phyloP scores from a whole-genome alignment of 2,329 filamentous ascomycete species.

The Fusarium coicis region DNA sequence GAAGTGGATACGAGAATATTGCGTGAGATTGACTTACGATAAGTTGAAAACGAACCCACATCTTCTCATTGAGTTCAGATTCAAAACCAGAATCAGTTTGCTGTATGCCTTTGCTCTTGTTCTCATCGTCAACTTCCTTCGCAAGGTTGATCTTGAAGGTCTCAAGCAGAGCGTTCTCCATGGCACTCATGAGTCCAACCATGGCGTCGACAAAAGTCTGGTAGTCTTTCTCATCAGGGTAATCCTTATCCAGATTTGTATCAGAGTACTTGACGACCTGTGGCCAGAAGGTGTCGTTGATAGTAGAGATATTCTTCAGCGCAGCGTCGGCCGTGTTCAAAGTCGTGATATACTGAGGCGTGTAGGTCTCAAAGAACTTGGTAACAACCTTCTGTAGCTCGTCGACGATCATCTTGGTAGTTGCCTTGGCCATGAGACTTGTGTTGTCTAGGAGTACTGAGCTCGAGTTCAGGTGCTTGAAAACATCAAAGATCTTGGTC shows the following conservation, averaged over 20 bases:
- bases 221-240: background rate
- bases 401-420: slow-evolving; percentile 32
- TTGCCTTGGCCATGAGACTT: slow-evolving; percentile 22
- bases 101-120: slow-evolving; percentile 27
- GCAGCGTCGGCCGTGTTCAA: slow-evolving; percentile 36
- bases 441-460: slow-evolving; percentile 18
- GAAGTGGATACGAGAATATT: background rate
- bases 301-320: slow-evolving; percentile 42
- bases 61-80: slow-evolving; percentile 36
- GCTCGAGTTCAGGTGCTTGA: slow-evolving; percentile 33
- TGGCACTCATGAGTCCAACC: slow-evolving; percentile 26
- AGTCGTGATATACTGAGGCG: slow-evolving; percentile 39
- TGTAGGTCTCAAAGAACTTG: slow-evolving; percentile 44
- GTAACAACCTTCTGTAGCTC: slow-evolving; percentile 26
- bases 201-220: slow-evolving; percentile 16
- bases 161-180: slow-evolving; percentile 47
- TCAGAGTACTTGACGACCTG: slow-evolving; percentile 10
- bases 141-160: slow-evolving; percentile 48
- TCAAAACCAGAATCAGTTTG: slow-evolving; percentile 34
- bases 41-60: slow-evolving; percentile 43
- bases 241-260: slow-evolving; percentile 11
- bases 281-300: slow-evolving; percentile 46
- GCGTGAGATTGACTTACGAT: slow-evolving; percentile 41
- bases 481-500: slow-evolving; percentile 52
- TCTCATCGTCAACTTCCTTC: slow-evolving; percentile 33